Base-by-base conservation (phyloP, 1,284 basidiomycete species). In the Rhodotorula sp. region DNA sequence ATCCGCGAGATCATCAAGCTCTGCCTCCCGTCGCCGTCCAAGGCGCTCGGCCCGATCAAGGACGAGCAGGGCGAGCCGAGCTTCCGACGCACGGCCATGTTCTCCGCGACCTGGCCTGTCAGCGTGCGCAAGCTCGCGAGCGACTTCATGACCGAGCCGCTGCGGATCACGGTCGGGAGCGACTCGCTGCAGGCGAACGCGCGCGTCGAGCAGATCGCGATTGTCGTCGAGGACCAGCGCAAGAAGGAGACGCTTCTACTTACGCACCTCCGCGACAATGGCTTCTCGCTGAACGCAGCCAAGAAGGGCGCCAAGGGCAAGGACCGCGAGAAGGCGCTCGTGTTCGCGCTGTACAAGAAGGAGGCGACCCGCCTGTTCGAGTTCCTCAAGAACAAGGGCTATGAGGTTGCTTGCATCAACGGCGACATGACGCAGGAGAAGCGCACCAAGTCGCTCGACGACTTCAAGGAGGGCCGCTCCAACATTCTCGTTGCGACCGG, bases 41-140 rank as follows among this genome's bases (percentile, higher is more conserved):
- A 50, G 27, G 51, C 69, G 21, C 62, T 77, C 12, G 55, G 64
- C 13, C 70, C 69, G 34, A 71, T 77, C 64, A 72, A 67, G 87
- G 87, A 76, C 84, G 90, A 86, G 17, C 21, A 53, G 37, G 70
- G 50, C 36, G 67, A 56, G 67, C 69, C 61, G 36, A 59, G 50
- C 65, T 48, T 66, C 69, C 67, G 66, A 19, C 80, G 81, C 73
- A 84, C 83, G 10, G 80, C 79, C 70, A 84, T 84, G 83, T 84
- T 98, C 84, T 97, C 94, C 69, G 96, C 96, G 12, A 99, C 96
- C 6, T 99, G 96, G 96, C 96, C 96, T 0, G 93, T 96, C 75
- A 89, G 91, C 5, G 95, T 99, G n/a, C 87, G 96, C 70, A 86
- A 91, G 71, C 86, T 99, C n/a, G 97, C 97, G 1, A 87, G 88